These are phyloP conservation scores for Lolium rigidum DNA, from an alignment of 176 grass and related monocot species.

Conservation along the genomic window DNA sequence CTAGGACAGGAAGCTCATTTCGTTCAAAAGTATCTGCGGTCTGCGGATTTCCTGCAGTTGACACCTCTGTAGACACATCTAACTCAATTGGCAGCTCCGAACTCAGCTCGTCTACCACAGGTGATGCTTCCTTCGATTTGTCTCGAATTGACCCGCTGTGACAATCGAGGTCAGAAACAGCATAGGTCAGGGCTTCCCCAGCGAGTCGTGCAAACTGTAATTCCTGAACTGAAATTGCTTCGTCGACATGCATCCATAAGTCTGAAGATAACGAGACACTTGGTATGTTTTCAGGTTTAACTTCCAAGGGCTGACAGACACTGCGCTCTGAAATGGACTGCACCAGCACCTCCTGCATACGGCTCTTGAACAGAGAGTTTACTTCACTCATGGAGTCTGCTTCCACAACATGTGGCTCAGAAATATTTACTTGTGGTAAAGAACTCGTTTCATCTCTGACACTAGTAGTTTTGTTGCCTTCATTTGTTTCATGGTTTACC, in stretches of 20 bases:
- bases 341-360: slow-evolving; percentile 45
- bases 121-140: background rate
- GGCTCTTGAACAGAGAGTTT: slow-evolving; percentile 44
- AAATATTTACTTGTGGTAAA: background rate
- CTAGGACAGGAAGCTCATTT: slow-evolving; percentile 32
- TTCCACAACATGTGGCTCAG: slow-evolving; percentile 21
- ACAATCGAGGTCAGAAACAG: background rate
- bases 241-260: background rate
- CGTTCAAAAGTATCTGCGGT: background rate
- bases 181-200: background rate
- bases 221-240: slow-evolving; percentile 42
- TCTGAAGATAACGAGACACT: slow-evolving; percentile 9
- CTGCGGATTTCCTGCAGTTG: background rate
- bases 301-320: slow-evolving; percentile 32
- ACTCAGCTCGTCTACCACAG: slow-evolving; percentile 10
- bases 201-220: slow-evolving; percentile 27
- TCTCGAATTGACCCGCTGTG: slow-evolving; percentile 11
- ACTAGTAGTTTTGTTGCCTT: background rate
- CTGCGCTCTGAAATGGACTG: slow-evolving; percentile 49
- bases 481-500: slow-evolving; percentile 21
- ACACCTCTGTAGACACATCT: background rate
- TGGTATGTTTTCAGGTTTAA: slow-evolving; percentile 26
- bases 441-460: background rate
- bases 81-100: background rate
- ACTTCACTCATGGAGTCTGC: slow-evolving; percentile 35